Evolutionary conservation across 2,329 filamentous ascomycete species (phyloP).

Genomic region (Phyllosticta citribraziliensis): DNA sequence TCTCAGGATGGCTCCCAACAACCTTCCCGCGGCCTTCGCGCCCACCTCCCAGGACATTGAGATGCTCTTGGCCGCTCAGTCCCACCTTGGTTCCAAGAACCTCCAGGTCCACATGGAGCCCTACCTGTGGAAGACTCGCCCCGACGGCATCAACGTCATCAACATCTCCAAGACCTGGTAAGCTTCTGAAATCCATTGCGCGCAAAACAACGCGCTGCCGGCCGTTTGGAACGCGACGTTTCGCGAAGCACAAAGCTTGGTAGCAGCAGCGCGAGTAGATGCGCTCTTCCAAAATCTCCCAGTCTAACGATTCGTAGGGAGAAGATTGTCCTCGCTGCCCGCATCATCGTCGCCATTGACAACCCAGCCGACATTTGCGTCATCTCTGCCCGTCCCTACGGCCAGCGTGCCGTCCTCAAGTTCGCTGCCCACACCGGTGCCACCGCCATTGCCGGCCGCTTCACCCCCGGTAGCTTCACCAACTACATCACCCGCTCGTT

Average conservation of each 20-base stretch:
- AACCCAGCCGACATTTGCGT: conserved; percentile 95
- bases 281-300: not conserved
- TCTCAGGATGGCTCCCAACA: conserved; percentile 86
- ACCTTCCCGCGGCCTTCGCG: conserved; percentile 93
- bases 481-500: conserved; percentile 99
- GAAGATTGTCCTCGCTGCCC: conserved; percentile 98
- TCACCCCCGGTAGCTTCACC: conserved; percentile 99
- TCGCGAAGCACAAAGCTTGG: not conserved
- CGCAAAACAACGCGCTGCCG: not conserved
- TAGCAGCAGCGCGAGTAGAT: not conserved
- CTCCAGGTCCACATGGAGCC: conserved; percentile 98
- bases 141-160: conserved; percentile 96
- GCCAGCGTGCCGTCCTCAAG: conserved; percentile 98
- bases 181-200: conserved; percentile 25
- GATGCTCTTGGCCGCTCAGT: conserved; percentile 95
- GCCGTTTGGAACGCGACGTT: not conserved
- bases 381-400: conserved; percentile 98
- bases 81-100: conserved; percentile 98
- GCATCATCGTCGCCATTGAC: conserved; percentile 97
- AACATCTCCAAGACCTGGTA: conserved; percentile 99
- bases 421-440: conserved; percentile 98
- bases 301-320: conserved; percentile 54
- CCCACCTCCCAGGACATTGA: conserved; percentile 97
- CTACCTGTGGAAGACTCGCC: conserved; percentile 99
- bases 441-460: conserved; percentile 95